phyloP scores from a whole-genome alignment of 176 grass and related monocot genomes.

The Dactylis glomerata region DNA sequence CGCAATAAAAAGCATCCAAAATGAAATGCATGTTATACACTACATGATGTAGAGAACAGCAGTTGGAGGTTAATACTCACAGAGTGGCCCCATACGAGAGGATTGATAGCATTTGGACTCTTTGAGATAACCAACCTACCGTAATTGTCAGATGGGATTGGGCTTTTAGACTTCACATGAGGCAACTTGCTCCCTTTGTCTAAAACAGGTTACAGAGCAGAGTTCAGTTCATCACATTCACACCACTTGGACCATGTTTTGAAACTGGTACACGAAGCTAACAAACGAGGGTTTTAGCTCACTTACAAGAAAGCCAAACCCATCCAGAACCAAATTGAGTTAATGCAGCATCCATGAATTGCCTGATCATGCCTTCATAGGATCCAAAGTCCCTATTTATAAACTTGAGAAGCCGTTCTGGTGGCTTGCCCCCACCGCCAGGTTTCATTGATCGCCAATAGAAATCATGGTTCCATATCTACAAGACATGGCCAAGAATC shows the following conservation, averaged over 20 bases:
- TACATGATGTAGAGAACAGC: not conserved
- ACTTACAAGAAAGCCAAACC: conserved; percentile 94
- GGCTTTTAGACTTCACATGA: conserved; percentile 73
- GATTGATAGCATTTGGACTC: conserved; percentile 80
- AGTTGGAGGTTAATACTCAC: conserved; percentile 47
- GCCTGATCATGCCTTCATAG: conserved; percentile 50
- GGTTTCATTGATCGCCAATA: conserved; percentile 87
- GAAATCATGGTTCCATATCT: conserved; percentile 99
- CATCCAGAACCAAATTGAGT: conserved; percentile 97
- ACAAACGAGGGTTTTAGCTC: not conserved
- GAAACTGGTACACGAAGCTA: not conserved
- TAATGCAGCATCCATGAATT: conserved; percentile 57
- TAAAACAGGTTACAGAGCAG: conserved; percentile 23
- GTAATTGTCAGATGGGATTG: conserved; percentile 66
- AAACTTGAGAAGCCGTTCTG: conserved; percentile 51
- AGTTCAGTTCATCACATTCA: conserved; percentile 15
- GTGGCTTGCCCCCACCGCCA: conserved; percentile 54
- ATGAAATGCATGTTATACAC: not conserved
- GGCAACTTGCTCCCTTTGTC: conserved; percentile 72
- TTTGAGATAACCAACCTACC: conserved; percentile 78
- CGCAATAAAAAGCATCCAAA: not conserved
- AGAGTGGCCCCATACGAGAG: conserved; percentile 83
- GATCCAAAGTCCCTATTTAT: conserved; percentile 88
- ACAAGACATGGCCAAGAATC: not conserved
- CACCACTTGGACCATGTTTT: not conserved